Evolutionary conservation across 805 yeast genomes (phyloP).

Genomic region (Teunomyces aglyptinius): DNA sequence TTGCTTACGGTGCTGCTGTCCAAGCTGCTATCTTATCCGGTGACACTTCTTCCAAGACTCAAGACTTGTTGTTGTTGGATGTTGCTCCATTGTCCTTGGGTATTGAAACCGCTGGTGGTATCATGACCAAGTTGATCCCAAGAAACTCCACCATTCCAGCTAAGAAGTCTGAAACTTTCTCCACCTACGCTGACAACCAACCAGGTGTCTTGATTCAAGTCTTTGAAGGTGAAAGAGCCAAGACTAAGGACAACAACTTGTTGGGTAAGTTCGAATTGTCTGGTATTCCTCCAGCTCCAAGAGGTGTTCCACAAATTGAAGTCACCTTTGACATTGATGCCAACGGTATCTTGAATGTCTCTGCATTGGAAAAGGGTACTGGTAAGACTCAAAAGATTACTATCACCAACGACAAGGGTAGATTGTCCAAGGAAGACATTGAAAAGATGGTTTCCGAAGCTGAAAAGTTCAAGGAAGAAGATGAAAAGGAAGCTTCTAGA

Average conservation of each 20-base stretch:
- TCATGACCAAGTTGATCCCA: constrained; percentile 97
- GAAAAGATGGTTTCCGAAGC: constrained; percentile 98
- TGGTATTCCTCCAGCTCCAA: constrained; percentile 98
- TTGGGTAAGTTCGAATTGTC: constrained; percentile 95
- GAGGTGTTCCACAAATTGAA: constrained; percentile 98
- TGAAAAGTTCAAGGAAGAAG: constrained; percentile 95
- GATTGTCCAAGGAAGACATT: constrained; percentile 95
- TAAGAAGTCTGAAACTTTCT: constrained; percentile 94
- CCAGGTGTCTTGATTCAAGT: constrained; percentile 98
- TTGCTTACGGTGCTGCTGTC: constrained; percentile 98
- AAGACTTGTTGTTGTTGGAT: constrained; percentile 90
- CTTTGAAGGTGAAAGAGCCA: constrained; percentile 97
- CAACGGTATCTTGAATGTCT: constrained; percentile 94
- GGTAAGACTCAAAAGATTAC: constrained; percentile 97
- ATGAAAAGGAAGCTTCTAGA: constrained; percentile 91
- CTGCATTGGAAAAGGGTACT: constrained; percentile 97
- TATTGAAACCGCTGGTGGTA: constrained; percentile 99
- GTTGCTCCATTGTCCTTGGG: constrained; percentile 97
- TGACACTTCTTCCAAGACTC: constrained; percentile 94
- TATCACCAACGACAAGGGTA: constrained; percentile 98
- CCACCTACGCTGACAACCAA: constrained; percentile 97
- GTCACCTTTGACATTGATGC: constrained; percentile 97
- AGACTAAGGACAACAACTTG: constrained; percentile 92
- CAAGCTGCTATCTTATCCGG: constrained; percentile 97
- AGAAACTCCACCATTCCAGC: constrained; percentile 98